These are phyloP conservation scores for Fusarium chuoi DNA, from an alignment of 2,329 filamentous ascomycete genomes.

Conservation along the genomic window DNA sequence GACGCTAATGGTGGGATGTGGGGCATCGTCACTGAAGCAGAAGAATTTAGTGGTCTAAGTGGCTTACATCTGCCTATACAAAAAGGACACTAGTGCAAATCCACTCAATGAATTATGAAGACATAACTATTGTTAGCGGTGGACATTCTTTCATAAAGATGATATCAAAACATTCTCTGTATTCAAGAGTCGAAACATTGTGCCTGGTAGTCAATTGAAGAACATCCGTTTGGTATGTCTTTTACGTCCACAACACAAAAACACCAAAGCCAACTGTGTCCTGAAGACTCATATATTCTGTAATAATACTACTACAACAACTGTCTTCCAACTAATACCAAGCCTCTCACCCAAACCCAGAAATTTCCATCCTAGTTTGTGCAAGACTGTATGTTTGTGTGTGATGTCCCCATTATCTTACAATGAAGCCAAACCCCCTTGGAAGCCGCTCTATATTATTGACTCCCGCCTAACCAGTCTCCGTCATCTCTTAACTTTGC, in stretches of 20 bases:
- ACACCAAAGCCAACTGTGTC: neutral
- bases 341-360: constrained; percentile 5
- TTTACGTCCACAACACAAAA: neutral
- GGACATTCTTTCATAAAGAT: constrained; percentile 2
- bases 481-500: constrained; percentile 52
- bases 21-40: neutral
- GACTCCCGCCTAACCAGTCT: constrained; percentile 16
- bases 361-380: constrained; percentile 9
- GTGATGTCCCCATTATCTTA: constrained; percentile 11
- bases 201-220: neutral
- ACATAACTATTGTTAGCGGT: constrained; percentile 8
- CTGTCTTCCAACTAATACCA: constrained; percentile 1
- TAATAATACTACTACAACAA: neutral
- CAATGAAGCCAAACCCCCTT: constrained; percentile 1
- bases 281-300: neutral
- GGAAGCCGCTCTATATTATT: constrained; percentile 6
- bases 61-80: constrained; percentile 1
- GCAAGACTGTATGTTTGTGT: neutral
- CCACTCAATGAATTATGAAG: constrained; percentile 3
- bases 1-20: constrained; percentile 24
- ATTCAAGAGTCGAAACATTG: neutral
- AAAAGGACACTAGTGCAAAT: constrained; percentile 10
- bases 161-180: neutral
- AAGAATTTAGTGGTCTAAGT: constrained; percentile 11
- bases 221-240: neutral